Conservation (phyloP, 345 rosid genomes). For the Citrus maxima region DNA sequence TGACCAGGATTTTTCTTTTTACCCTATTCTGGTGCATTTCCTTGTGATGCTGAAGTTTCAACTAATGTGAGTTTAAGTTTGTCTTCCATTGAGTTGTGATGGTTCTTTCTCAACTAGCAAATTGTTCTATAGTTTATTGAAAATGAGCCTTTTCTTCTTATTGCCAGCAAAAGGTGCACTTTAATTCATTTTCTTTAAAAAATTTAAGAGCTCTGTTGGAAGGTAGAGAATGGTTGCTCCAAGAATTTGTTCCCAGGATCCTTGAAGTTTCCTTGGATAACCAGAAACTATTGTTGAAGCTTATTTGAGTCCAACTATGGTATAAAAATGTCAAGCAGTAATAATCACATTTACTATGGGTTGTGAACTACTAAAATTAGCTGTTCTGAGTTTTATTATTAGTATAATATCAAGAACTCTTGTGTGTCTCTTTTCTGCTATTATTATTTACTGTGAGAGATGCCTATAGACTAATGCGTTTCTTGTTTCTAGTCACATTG, state of each 20-base stretch:
- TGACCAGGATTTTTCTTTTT: background rate
- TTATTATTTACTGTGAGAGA: background rate
- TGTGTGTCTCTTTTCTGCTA: background rate
- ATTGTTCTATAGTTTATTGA: background rate
- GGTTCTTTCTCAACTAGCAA: background rate
- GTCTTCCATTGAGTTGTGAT: background rate
- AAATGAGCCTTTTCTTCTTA: background rate
- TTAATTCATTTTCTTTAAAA: background rate
- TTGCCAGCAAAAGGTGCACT: background rate
- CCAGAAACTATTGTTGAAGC: background rate
- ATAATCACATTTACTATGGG: background rate
- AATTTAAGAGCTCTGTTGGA: background rate
- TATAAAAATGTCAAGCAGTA: background rate
- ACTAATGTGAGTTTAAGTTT: background rate
- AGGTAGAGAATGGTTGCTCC: background rate
- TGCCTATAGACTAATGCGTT: background rate
- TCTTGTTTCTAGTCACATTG: background rate
- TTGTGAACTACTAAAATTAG: background rate
- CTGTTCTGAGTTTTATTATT: background rate
- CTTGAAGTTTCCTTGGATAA: background rate
- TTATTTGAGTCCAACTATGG: background rate
- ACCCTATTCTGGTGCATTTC: background rate
- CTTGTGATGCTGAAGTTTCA: background rate
- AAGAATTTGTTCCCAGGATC: background rate
- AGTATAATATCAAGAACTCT: background rate